phyloP scores from a whole-genome alignment of 345 rosid genomes.

The Pseudoturritis turrita region DNA sequence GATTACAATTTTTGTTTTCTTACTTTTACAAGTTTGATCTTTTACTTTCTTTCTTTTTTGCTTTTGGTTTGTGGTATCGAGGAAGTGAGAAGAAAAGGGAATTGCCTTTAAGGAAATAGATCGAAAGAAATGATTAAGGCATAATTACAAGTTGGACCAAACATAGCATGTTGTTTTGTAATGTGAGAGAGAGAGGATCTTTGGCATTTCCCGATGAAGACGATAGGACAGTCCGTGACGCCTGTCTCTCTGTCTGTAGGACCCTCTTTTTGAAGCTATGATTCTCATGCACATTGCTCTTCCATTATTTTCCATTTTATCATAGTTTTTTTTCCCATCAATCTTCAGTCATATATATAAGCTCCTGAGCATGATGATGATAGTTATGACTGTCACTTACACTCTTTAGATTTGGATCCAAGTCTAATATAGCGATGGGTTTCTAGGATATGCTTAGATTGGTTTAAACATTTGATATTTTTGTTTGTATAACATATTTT shows the following conservation, averaged over 20 bases:
- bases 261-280: conserved; percentile 20
- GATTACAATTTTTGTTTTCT: background rate
- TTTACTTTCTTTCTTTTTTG: background rate
- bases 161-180: conserved; percentile 33
- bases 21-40: background rate
- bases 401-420: conserved; percentile 3
- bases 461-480: background rate
- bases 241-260: conserved; percentile 43
- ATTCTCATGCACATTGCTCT: conserved; percentile 32
- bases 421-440: background rate
- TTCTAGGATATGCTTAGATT: background rate
- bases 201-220: conserved; percentile 43
- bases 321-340: background rate
- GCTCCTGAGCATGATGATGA: background rate
- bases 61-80: conserved; percentile 16
- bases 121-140: conserved; percentile 49
- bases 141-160: conserved; percentile 43
- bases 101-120: conserved; percentile 39
- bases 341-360: background rate
- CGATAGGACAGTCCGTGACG: conserved; percentile 68
- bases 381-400: background rate
- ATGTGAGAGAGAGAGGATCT: conserved; percentile 30
- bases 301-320: conserved; percentile 7
- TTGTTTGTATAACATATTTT: background rate
- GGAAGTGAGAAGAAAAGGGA: conserved; percentile 27